Evolutionary conservation across 306 rosid species (phyloP).

Genomic region (Trifolium dubium): DNA sequence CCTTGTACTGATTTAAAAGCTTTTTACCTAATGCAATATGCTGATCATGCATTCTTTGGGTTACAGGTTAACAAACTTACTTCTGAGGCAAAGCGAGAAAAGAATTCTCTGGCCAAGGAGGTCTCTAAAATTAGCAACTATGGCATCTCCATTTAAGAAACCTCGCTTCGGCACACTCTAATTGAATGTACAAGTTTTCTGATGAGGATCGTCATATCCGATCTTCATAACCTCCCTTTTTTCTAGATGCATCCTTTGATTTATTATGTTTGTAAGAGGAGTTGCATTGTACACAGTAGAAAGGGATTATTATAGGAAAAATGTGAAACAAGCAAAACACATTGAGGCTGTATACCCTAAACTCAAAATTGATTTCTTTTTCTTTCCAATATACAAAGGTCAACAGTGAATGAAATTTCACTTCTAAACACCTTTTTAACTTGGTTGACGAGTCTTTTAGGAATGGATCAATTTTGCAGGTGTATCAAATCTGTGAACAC

Average conservation of each 20-base stretch:
- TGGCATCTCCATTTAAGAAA: conserved; percentile 82
- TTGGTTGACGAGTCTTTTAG: background rate
- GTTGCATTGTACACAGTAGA: conserved; percentile 6
- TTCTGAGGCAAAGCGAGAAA: conserved; percentile 76
- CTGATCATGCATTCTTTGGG: conserved; percentile 40
- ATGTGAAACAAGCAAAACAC: conserved; percentile 17
- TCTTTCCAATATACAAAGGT: conserved; percentile 3
- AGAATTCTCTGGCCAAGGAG: conserved; percentile 67
- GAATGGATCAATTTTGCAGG: background rate
- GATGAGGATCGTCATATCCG: background rate
- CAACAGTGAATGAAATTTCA: background rate
- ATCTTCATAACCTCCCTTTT: conserved; percentile 19
- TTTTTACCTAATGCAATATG: conserved; percentile 12
- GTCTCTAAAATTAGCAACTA: conserved; percentile 79
- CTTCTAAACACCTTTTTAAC: background rate
- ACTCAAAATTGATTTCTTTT: background rate
- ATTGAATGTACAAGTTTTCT: conserved; percentile 31
- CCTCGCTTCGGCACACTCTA: conserved; percentile 20
- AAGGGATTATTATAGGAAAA: conserved; percentile 18
- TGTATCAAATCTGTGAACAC: background rate
- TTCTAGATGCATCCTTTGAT: conserved; percentile 14
- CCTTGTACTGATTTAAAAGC: conserved; percentile 1
- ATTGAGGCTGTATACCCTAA: conserved; percentile 17
- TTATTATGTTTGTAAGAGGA: conserved; percentile 15
- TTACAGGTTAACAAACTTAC: conserved; percentile 78